These are phyloP conservation scores for Candida sanyaensis DNA, from an alignment of 1,139 yeast genomes.

Conservation along the genomic window DNA sequence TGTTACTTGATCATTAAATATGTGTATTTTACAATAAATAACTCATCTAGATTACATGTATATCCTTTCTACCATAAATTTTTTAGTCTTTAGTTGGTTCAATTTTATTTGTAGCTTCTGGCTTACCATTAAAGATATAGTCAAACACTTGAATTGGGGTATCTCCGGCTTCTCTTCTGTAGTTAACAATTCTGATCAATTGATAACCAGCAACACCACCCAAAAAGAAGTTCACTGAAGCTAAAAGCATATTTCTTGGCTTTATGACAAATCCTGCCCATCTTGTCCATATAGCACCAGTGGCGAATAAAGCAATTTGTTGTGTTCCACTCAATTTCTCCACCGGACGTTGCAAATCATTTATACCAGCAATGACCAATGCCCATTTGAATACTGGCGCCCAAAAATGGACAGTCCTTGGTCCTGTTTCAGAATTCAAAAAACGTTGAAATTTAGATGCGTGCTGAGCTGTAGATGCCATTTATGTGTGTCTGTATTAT, in stretches of 20 bases:
- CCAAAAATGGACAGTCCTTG: slow-evolving; percentile 96
- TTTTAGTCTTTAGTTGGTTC: slow-evolving; percentile 2
- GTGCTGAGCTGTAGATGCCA: slow-evolving; percentile 48
- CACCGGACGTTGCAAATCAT: slow-evolving; percentile 86
- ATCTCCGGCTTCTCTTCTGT: slow-evolving; percentile 55
- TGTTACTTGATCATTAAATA: slow-evolving; percentile 17
- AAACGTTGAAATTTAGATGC: slow-evolving; percentile 70
- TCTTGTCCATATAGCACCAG: slow-evolving; percentile 97
- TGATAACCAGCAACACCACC: slow-evolving; percentile 91
- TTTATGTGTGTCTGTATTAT: slow-evolving; percentile 13
- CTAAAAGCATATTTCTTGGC: slow-evolving; percentile 85
- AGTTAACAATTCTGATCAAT: slow-evolving; percentile 65
- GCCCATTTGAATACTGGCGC: slow-evolving; percentile 75
- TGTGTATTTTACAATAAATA: slow-evolving; percentile 3
- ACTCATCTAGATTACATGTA: not conserved
- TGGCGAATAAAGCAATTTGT: slow-evolving; percentile 83
- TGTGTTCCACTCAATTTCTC: slow-evolving; percentile 92
- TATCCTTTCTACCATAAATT: not conserved
- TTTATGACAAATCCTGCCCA: slow-evolving; percentile 91
- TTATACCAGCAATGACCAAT: slow-evolving; percentile 86
- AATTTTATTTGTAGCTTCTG: slow-evolving; percentile 13
- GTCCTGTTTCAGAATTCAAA: slow-evolving; percentile 88
- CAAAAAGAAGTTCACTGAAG: slow-evolving; percentile 91
- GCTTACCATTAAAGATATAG: slow-evolving; percentile 57
- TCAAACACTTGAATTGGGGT: slow-evolving; percentile 52